Base-by-base conservation (phyloP, 345 rosid genomes). In the Populus simonii region DNA sequence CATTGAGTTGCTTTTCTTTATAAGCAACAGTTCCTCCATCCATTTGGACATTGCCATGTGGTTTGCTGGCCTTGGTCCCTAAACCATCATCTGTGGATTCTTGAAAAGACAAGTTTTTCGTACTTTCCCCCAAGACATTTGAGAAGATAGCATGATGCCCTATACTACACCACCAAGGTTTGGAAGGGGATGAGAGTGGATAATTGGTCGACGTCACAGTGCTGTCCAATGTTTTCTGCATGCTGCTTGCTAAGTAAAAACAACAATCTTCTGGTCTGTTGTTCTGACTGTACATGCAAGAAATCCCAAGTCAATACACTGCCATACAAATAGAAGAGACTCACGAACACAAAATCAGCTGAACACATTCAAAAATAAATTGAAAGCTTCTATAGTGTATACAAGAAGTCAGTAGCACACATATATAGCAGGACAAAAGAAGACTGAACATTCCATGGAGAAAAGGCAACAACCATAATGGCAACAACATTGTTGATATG, bases 141-240 rank as follows among this genome's bases (percentile, higher is more conserved):
- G n/a, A 13, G 45, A 76, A 47, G 33, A 66, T 10, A 39, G 76
- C 68, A 18, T 80, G 68, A 38, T 63, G 80, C 22, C 67, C 76
- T 1, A 68, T 66, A 45, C 69, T 77, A 72, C 62, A 71, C 87
- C 84, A 83, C 87, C 89, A 81, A 61, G 85, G 83, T 77, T 84
- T 85, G 51, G 83, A 75, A 66, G 63, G 75, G 61, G 61, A 53
- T 53, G 61, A 20, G 23, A 53, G 61, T 53, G 61, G 61, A 53
- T 53, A 22, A 29, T 11, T 63, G 20, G 68, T 11, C 31, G n/a
- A n/a, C n/a, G 68, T 63, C 31, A 17, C 76, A 35, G 33, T 69
- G 49, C 68, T 71, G 17, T 66, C 76, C 41, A 74, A 45, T 38
- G 74, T 84, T 57, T 36, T 65, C 49, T 78, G 74, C 89, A 85